Evolutionary conservation across 2,329 filamentous ascomycete species (phyloP), one percentile per base, ranked within the genome.

Genomic region (Cladosporium sp.): DNA sequence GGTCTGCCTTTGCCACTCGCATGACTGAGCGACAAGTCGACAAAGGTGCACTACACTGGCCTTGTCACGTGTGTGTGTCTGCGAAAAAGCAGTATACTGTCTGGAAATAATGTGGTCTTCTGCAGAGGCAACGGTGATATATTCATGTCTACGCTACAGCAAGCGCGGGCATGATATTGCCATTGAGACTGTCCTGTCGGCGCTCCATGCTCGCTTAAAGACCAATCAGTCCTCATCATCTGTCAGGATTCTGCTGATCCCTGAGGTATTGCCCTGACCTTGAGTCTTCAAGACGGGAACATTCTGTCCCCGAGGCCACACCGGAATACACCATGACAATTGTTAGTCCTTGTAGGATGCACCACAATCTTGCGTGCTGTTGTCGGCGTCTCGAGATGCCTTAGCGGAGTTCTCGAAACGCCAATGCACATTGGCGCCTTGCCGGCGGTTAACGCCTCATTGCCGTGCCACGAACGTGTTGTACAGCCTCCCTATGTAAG

Each of bases 361-460:
- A 33, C 35, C 35, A 28, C 37, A 46, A 63, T 63, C 8, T 53
- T 55, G 50, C 26, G 50, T 31, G 33, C 61, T 56, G 35, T 26
- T 62, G 12, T 56, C 61, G 61, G 61, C 61, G 61, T 63, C 49
- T 63, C 61, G 50, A 63, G 61, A 11, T 23, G 21, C 31, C 26
- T 46, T 63, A 56, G 61, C 61, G 61, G 50, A 44, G 4, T 28
- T 23, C 26, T 56, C 50, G 61, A 63, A 55, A 63, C 50, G 61
- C 61, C 50, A 63, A 63, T 46, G 61, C 35, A 37, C 35, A 23
- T 63, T 63, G 61, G 50, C 61, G 61, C 61, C 33, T 37, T 44
- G n/a, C 55, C 50, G 61, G 61, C 61, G 61, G 31, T 26, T 63
- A 63, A 63, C 61, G 61, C 61, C 61, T 29, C 61, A 63, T 46